These are phyloP conservation scores for Lactarius evosmus DNA, from an alignment of 768 basidiomycete species.

Conservation along the genomic window DNA sequence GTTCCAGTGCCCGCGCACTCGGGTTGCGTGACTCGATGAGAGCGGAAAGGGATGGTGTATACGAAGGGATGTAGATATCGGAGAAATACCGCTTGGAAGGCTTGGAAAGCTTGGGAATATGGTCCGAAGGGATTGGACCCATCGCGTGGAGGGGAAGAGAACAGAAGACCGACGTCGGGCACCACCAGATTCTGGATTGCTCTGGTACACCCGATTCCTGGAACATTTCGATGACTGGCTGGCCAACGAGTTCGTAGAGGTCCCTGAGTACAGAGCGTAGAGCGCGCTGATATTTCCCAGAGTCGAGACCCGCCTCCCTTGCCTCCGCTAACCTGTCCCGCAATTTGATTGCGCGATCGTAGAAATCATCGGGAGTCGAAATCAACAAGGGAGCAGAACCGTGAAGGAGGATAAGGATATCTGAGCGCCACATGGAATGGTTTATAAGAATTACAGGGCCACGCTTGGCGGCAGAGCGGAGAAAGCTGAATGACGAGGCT, in stretches of 20 bases:
- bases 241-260: neutral
- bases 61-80: conserved; percentile 16
- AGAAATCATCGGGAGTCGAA: neutral
- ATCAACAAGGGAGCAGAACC: neutral
- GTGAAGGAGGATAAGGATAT: too few species aligned
- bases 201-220: neutral
- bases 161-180: neutral
- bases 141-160: conserved; percentile 22
- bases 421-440: too few species aligned
- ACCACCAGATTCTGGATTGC: neutral
- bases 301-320: neutral
- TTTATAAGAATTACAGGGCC: too few species aligned
- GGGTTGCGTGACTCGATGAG: conserved; percentile 5
- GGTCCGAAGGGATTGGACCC: neutral
- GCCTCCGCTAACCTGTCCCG: too few species aligned
- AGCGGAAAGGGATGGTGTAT: conserved; percentile 17
- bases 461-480: neutral
- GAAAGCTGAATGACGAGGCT: neutral
- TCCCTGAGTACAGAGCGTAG: neutral
- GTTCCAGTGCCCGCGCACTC: neutral
- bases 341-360: too few species aligned
- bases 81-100: neutral
- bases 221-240: neutral
- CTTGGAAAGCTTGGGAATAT: too few species aligned
- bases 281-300: neutral